Conservation (phyloP, 768 basidiomycete species). For the Gymnopilus dilepis region DNA sequence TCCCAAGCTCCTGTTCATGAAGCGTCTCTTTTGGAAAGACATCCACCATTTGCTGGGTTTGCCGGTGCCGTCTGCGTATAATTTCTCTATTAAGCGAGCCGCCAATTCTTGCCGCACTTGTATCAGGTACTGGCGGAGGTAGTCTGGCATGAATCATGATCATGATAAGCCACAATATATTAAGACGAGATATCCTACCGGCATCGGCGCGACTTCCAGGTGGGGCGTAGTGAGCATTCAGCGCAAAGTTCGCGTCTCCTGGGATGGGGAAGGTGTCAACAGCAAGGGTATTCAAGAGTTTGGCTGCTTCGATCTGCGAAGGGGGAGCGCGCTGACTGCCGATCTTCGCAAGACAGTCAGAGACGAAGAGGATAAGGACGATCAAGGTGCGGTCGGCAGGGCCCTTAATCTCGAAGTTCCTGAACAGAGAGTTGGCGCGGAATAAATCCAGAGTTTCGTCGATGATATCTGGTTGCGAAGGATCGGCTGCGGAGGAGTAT, state of each 20-base stretch:
- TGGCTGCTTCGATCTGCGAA: conserved; percentile 83
- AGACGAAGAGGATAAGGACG: conserved; percentile 96
- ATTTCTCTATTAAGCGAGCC: conserved; percentile 79
- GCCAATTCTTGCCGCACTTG: conserved; percentile 95
- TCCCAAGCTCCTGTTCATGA: conserved; percentile 91
- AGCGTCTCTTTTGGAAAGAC: conserved; percentile 97
- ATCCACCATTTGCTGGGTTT: conserved; percentile 99
- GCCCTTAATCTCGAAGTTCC: conserved; percentile 99
- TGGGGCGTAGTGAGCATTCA: conserved; percentile 90
- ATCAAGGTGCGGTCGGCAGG: conserved; percentile 96
- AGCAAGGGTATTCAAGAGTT: conserved; percentile 87
- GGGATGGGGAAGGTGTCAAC: conserved; percentile 95
- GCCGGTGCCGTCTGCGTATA: conserved; percentile 92
- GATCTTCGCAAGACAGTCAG: conserved; percentile 94
- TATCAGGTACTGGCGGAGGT: conserved; percentile 86
- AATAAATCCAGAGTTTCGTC: conserved; percentile 97
- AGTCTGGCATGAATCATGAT: conserved; percentile 56
- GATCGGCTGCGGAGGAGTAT: conserved; percentile 63
- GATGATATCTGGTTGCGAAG: conserved; percentile 82
- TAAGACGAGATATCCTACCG: conserved; percentile 51
- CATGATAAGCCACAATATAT: conserved; percentile 15
- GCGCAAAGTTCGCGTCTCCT: conserved; percentile 92
- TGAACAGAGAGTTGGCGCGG: conserved; percentile 97
- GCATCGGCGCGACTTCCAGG: conserved; percentile 79
- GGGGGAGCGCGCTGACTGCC: conserved; percentile 71